phyloP scores from a whole-genome alignment of 805 yeast genomes.

The Scheffersomyces amazonensis region DNA sequence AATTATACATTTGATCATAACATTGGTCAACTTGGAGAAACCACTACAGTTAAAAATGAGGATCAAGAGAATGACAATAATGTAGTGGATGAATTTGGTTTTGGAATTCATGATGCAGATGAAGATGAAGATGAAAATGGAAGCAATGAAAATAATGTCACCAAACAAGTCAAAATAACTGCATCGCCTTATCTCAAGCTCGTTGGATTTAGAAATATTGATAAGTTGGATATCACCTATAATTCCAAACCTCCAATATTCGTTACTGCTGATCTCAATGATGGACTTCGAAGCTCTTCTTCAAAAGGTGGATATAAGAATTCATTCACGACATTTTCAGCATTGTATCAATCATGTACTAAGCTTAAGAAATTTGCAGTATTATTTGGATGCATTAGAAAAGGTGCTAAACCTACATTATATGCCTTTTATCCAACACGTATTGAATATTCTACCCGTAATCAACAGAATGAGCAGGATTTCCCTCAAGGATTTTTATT shows the following conservation, averaged over 20 bases:
- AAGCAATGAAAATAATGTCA: conserved; percentile 9
- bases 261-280: conserved; percentile 60
- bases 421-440: conserved; percentile 60
- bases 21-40: conserved; percentile 7
- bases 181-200: conserved; percentile 55
- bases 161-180: conserved; percentile 14
- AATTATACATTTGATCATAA: conserved; percentile 34
- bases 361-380: conserved; percentile 57
- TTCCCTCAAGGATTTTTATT: conserved; percentile 74
- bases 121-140: conserved; percentile 11
- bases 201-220: conserved; percentile 59
- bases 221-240: conserved; percentile 48
- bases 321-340: conserved; percentile 63
- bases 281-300: conserved; percentile 24
- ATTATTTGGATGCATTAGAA: conserved; percentile 66
- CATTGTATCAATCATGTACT: conserved; percentile 60
- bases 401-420: conserved; percentile 51
- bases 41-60: conserved; percentile 6
- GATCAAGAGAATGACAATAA: conserved; percentile 6
- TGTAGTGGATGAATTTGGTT: conserved; percentile 2
- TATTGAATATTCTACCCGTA: conserved; percentile 15
- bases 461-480: conserved; percentile 9
- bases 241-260: conserved; percentile 56
- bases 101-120: conserved; percentile 8
- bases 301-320: conserved; percentile 48